Base-by-base conservation (phyloP, 306 rosid genomes). In the Notholithocarpus densiflorus region DNA sequence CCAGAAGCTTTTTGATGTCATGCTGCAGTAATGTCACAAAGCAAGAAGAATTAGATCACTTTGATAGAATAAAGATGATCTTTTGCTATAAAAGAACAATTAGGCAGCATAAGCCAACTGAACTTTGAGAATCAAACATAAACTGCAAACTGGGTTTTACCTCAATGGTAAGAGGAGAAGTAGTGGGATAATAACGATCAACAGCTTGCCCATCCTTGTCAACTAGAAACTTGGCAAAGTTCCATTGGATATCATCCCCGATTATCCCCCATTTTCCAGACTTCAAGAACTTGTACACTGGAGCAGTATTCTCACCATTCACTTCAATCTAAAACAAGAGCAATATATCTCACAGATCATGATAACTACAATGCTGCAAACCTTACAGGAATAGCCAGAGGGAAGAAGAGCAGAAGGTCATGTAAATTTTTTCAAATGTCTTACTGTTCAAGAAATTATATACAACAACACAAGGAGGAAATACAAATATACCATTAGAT, bases 191-290 rank as follows among this genome's bases (percentile, higher is more conserved):
- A 80, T 84, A 92, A 21, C 97, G 97, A 71, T 88, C 94, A 24
- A 83, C 89, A 18, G 83, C 92, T 68, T 88, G 87, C 13, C 97
- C 97, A 43, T 90, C 88, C 82, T 89, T 92, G 82, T 90, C 86
- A 56, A 92, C 90, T 21, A 91, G 84, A 85, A 94, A 92, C 82
- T 94, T 92, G 51, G 97, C 86, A 56, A 91, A 94, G 87, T 94
- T 94, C 97, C 98, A 92, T 77, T 89, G 97, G 61, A 92, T 88
- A 71, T 94, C 83, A 79, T 94, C 98, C 68, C 87, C 89, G n/a
- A 92, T 86, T 54, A 94, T 76, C 45, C 97, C 97, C 94, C 97
- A 92, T 77, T 88, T 89, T 8, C 88, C 92, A 5, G 77, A 53
- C 87, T 92, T 94, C 52, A 94, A 75, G 82, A 92, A 92, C 86